Evolutionary conservation across 2,329 filamentous ascomycete species (phyloP).

Genomic region (Sporothrix euskadiensis): DNA sequence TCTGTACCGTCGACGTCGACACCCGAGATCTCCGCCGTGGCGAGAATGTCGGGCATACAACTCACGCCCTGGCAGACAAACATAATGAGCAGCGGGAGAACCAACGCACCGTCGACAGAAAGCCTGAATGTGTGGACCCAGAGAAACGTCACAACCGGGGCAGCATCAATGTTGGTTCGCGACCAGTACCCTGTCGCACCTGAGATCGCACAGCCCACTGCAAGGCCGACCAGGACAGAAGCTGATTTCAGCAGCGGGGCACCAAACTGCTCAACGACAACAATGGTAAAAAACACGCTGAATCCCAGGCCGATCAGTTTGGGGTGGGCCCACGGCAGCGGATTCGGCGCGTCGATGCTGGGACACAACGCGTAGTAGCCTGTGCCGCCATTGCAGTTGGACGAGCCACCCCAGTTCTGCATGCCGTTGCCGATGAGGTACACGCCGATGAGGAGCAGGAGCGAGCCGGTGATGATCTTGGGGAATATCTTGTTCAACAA

Average conservation of each 20-base stretch:
- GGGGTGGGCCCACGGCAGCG: slow-evolving; percentile 61
- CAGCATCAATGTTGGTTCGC: background rate
- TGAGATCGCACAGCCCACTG: background rate
- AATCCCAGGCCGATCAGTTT: slow-evolving; percentile 66
- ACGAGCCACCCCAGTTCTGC: slow-evolving; percentile 32
- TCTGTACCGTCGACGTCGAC: slow-evolving; percentile 69
- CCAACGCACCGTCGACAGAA: slow-evolving; percentile 68
- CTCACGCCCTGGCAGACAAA: slow-evolving; percentile 66
- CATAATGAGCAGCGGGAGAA: slow-evolving; percentile 70
- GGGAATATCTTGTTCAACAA: background rate
- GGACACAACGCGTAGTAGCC: slow-evolving; percentile 60
- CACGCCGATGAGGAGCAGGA: background rate
- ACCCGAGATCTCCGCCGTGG: slow-evolving; percentile 70
- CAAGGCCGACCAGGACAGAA: background rate
- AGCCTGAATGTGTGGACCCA: slow-evolving; percentile 66
- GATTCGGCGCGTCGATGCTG: slow-evolving; percentile 57
- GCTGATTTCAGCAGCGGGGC: slow-evolving; percentile 4
- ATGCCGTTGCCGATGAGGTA: slow-evolving; percentile 1
- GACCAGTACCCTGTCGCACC: background rate
- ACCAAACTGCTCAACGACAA: slow-evolving; percentile 76
- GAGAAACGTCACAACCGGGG: background rate
- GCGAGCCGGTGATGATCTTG: background rate
- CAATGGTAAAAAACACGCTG: slow-evolving; percentile 75
- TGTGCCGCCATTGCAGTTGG: slow-evolving; percentile 49
- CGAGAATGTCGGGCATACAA: slow-evolving; percentile 45